phyloP scores from a whole-genome alignment of 179 eudicot genomes.

The Silene vulgaris region DNA sequence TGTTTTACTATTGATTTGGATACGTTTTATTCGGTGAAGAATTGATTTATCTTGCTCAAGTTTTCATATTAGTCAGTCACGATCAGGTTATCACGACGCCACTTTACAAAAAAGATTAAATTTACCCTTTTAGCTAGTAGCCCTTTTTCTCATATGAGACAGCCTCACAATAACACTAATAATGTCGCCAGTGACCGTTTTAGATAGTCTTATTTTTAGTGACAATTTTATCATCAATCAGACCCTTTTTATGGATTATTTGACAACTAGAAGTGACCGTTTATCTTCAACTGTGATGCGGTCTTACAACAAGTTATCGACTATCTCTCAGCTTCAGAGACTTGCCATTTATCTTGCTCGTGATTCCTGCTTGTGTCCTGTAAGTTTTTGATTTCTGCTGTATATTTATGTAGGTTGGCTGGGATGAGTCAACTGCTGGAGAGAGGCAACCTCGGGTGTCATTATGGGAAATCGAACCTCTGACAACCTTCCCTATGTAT shows the following conservation, averaged over 20 bases:
- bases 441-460: conserved; percentile 99
- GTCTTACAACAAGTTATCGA: neutral
- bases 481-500: conserved; percentile 93
- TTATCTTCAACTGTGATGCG: neutral
- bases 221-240: neutral
- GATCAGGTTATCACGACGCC: no score
- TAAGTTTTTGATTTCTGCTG: neutral
- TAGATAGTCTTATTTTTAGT: no score
- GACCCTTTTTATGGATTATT: neutral
- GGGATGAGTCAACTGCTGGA: conserved; percentile 99
- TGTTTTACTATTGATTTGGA: no score
- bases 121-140: no score
- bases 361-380: neutral
- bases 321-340: neutral
- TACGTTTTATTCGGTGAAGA: no score
- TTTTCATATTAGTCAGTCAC: no score
- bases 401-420: conserved; percentile 65
- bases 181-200: no score
- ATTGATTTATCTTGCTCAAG: no score
- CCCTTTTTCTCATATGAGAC: no score
- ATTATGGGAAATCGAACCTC: conserved; percentile 93
- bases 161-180: no score
- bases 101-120: no score
- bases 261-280: neutral
- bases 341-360: neutral